Base-by-base conservation (phyloP, 495 filamentous ascomycete species). In the Cairneyella variabilis region DNA sequence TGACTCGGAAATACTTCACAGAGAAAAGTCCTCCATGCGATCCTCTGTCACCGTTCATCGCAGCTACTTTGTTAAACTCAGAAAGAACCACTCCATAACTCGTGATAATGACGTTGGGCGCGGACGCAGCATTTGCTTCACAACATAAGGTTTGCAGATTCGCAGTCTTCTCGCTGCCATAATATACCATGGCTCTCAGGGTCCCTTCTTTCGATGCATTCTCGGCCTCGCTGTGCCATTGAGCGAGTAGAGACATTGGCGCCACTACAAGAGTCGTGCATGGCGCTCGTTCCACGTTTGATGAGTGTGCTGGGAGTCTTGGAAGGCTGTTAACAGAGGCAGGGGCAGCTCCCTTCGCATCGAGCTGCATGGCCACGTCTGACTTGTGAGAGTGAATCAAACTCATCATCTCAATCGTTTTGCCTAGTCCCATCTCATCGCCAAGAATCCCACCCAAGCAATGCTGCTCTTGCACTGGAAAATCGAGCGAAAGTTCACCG, bases 381-480 rank as follows among this genome's bases (percentile, higher is more conserved):
- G 88, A 88, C 57, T 77, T 82, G 67, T 97, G 84, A 0, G 89
- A 80, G 66, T 98, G 93, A 30, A 98, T 80, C 34, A 98, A 72
- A 69, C 88, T 90, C 20, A 98, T 77, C 92, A 97, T 97, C 66
- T 98, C 91, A 49, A 98, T 97, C 0, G 91, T 96, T 67, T 98
- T 97, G 10, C 93, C 92, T 12, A 97, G 72, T n/a, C 72, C 77
- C 86, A 86, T 91, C 72, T 90, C 91, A 65, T 98, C 93, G 25
- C 93, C 93, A 44, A 98, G 73, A 42, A 98, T 88, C 3, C 93
- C 93, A 17, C 93, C 93, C 2, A 95, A 76, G 61, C 95, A 98
- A 66, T 92, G 88, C 57, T 97, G 93, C 55, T 97, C 88, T 65
- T 98, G 93, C 1, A 79, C 79, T 11, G 93, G 93, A 63, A 97